These are phyloP conservation scores for Rutstroemia sp. DNA, from an alignment of 2,329 filamentous ascomycete genomes.

Conservation along the genomic window DNA sequence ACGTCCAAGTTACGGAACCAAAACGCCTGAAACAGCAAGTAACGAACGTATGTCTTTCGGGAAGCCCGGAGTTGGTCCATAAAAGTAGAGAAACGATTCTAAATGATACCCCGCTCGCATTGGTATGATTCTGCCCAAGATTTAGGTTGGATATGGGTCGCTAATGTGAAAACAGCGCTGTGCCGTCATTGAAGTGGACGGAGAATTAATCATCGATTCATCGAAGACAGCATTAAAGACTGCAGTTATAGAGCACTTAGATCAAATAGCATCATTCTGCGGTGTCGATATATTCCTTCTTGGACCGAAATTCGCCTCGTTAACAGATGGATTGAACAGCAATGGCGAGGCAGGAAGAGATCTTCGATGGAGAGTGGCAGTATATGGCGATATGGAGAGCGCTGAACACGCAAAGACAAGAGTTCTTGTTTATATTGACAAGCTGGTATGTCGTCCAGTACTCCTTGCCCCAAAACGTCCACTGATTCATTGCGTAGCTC, in stretches of 20 bases:
- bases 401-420: constrained; percentile 96
- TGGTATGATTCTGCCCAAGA: constrained; percentile 54
- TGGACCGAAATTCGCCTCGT: constrained; percentile 77
- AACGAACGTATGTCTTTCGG: constrained; percentile 87
- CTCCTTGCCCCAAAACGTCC: constrained; percentile 9
- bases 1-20: constrained; percentile 74
- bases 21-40: constrained; percentile 59
- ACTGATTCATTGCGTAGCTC: constrained; percentile 45
- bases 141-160: neutral
- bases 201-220: constrained; percentile 76
- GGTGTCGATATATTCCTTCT: constrained; percentile 96
- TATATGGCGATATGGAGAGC: constrained; percentile 92
- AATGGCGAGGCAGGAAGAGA: constrained; percentile 72
- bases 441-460: constrained; percentile 16
- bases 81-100: constrained; percentile 84
- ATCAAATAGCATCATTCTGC: constrained; percentile 79
- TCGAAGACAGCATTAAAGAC: constrained; percentile 60
- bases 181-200: constrained; percentile 88
- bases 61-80: constrained; percentile 78
- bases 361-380: constrained; percentile 83
- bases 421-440: constrained; percentile 90
- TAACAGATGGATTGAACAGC: constrained; percentile 67
- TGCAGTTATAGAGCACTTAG: constrained; percentile 74
- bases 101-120: constrained; percentile 83
- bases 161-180: constrained; percentile 59